phyloP scores from a whole-genome alignment of 1,284 basidiomycete genomes.

The Trametes polyzona region DNA sequence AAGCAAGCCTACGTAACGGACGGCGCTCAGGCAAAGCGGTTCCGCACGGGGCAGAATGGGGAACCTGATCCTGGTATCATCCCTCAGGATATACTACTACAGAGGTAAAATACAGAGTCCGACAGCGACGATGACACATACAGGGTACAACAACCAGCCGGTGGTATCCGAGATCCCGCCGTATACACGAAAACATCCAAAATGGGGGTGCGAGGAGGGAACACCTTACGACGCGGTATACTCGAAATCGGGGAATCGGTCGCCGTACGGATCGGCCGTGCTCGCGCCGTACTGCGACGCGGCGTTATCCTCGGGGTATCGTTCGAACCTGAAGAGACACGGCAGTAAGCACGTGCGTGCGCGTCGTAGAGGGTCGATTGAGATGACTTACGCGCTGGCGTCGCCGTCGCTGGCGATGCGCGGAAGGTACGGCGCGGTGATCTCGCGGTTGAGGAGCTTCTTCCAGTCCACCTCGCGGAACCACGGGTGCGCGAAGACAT shows the following conservation, averaged over 20 bases:
- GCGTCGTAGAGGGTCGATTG: neutral
- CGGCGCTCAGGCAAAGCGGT: too few species aligned
- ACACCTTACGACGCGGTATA: slow-evolving; percentile 44
- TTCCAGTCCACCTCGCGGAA: slow-evolving; percentile 97
- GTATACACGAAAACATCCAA: neutral
- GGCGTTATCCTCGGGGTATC: slow-evolving; percentile 74
- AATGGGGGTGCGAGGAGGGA: neutral
- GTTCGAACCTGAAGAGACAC: slow-evolving; percentile 64
- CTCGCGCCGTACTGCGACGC: slow-evolving; percentile 59
- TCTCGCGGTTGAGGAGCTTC: slow-evolving; percentile 82
- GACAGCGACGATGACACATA: neutral
- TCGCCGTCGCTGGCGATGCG: slow-evolving; percentile 86
- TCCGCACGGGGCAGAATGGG: too few species aligned
- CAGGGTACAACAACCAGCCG: neutral
- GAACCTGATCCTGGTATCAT: neutral
- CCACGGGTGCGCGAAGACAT: slow-evolving; percentile 97
- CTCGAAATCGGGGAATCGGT: slow-evolving; percentile 70
- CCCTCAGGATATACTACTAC: neutral
- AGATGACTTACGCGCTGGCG: slow-evolving; percentile 85
- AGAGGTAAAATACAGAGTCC: neutral
- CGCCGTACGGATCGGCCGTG: slow-evolving; percentile 58
- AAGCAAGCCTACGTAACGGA: too few species aligned
- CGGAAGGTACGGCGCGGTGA: slow-evolving; percentile 96
- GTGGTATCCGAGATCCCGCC: neutral
- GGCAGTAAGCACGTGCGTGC: neutral